These are phyloP conservation scores for Besnoitia besnoiti DNA, from an alignment of 169 alveolate species.

Conservation along the genomic window DNA sequence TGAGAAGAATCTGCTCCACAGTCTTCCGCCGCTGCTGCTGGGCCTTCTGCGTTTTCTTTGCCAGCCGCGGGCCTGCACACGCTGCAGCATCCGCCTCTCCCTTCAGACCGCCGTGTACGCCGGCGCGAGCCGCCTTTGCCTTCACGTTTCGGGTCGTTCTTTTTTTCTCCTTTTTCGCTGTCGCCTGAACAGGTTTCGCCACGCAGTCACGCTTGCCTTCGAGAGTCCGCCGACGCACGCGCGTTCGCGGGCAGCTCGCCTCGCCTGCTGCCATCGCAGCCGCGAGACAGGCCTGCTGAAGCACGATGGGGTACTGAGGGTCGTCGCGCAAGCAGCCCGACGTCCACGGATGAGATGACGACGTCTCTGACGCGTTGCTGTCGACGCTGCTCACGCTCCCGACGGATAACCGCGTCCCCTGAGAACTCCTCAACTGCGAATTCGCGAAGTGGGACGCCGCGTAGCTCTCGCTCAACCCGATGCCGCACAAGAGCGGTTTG, in stretches of 20 bases:
- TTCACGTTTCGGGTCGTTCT: neutral
- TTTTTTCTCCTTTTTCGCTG: neutral
- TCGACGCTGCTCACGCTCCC: neutral
- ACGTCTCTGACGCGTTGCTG: neutral
- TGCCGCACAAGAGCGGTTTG: too few species aligned
- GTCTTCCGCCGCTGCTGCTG: neutral
- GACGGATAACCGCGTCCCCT: neutral
- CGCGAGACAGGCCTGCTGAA: neutral
- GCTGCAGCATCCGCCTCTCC: neutral
- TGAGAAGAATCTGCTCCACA: neutral
- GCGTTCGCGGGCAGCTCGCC: neutral
- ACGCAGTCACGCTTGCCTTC: neutral
- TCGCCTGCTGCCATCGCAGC: neutral
- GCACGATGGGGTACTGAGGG: neutral
- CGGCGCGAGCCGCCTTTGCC: neutral
- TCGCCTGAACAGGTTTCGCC: neutral
- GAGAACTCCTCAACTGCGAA: neutral
- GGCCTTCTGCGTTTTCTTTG: neutral
- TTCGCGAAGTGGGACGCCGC: neutral
- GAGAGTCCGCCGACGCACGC: neutral
- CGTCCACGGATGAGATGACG: neutral
- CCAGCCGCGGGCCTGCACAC: neutral
- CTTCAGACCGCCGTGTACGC: neutral
- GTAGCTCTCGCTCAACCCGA: neutral
- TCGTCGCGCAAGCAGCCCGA: neutral